Evolutionary conservation across 306 rosid genomes (phyloP).

Genomic region (Acacia confusa): DNA sequence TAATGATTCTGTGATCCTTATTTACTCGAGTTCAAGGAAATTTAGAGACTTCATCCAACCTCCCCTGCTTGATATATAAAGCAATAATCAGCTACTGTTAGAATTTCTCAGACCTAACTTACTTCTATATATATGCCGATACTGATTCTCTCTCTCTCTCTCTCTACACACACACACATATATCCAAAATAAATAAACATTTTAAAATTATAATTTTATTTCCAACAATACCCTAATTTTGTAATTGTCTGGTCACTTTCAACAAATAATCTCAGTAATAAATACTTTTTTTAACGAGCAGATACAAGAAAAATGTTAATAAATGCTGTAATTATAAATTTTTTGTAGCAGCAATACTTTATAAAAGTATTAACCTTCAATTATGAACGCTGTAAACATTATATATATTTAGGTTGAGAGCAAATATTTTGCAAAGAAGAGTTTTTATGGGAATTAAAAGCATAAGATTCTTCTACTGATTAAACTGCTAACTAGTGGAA

Average conservation of each 20-base stretch:
- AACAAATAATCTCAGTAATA: no score
- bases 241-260: no score
- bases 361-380: no score
- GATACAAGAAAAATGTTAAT: no score
- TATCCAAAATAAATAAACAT: no score
- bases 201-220: no score
- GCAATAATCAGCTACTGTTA: neutral
- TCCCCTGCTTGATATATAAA: neutral
- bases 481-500: neutral
- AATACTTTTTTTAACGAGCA: no score
- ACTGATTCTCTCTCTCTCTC: neutral
- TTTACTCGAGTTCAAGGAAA: slow-evolving; percentile 15
- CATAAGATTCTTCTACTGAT: neutral
- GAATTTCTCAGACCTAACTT: neutral
- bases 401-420: neutral
- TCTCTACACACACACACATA: no score
- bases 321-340: no score
- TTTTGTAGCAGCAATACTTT: no score
- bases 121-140: neutral
- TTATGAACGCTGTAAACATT: no score
- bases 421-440: neutral
- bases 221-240: no score
- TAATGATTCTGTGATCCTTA: slow-evolving; percentile 25
- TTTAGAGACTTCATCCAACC: neutral
- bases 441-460: neutral